Percentiles rank a stretch among this genome's conserved stretches.
These are phyloP conservation scores for Polygonum aviculare DNA, from an alignment of 148 eudicot genomes.

Conservation along the genomic window DNA sequence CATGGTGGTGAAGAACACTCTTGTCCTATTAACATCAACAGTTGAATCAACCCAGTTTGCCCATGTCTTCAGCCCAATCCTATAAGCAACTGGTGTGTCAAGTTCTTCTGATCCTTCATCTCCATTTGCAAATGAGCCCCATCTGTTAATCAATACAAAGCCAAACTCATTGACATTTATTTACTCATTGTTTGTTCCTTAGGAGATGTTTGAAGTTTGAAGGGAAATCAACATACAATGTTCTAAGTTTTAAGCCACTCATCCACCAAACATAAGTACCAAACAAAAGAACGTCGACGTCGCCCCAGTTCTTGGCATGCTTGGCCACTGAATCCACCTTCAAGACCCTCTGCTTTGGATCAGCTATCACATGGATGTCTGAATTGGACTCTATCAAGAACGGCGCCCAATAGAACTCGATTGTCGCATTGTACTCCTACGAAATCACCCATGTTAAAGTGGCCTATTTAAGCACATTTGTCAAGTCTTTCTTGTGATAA, in stretches of 20 bases:
- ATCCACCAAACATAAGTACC: slow-evolving; percentile 72
- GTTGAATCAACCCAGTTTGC: slow-evolving; percentile 67
- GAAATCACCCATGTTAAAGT: too few relatives aligned
- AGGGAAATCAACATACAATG: slow-evolving; percentile 27
- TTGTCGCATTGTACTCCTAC: slow-evolving; percentile 47
- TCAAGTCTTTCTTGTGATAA: not conserved
- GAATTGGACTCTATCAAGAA: slow-evolving; percentile 53
- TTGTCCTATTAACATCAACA: slow-evolving; percentile 34
- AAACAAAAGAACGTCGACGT: slow-evolving; percentile 55
- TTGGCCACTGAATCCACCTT: slow-evolving; percentile 45
- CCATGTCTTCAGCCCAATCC: slow-evolving; percentile 53
- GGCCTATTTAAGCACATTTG: not conserved
- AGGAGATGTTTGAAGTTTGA: not conserved
- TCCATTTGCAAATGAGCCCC: slow-evolving; percentile 64
- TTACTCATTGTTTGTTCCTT: too few relatives aligned
- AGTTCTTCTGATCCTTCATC: slow-evolving; percentile 52
- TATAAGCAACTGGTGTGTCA: slow-evolving; percentile 41
- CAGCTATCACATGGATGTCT: slow-evolving; percentile 34
- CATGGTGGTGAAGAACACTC: slow-evolving; percentile 59
- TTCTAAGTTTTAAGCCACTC: slow-evolving; percentile 40
- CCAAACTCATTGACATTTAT: not conserved
- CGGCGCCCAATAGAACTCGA: slow-evolving; percentile 83
- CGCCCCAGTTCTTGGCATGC: slow-evolving; percentile 49
- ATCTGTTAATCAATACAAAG: slow-evolving; percentile 19
- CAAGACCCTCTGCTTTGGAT: slow-evolving; percentile 47